phyloP scores from a whole-genome alignment of 441 rosid genomes.

The Arabidopsis lyrata region DNA sequence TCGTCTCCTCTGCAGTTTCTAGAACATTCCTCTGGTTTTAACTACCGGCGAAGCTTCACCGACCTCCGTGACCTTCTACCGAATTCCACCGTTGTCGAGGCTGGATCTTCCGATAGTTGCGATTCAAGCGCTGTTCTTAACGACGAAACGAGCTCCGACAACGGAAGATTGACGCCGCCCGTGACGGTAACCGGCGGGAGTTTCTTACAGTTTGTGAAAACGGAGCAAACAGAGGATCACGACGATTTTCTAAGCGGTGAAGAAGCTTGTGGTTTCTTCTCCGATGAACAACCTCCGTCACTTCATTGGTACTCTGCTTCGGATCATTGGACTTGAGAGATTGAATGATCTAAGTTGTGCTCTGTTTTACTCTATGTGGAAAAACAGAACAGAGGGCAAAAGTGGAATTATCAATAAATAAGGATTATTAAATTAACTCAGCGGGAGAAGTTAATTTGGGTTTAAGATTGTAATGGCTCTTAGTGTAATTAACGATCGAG shows the following conservation, averaged over 20 bases:
- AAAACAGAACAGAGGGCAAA: slow-evolving; percentile 24
- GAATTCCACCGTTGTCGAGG: slow-evolving; percentile 49
- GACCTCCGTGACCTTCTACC: slow-evolving; percentile 52
- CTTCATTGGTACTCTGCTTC: slow-evolving; percentile 76
- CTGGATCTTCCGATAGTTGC: slow-evolving; percentile 73
- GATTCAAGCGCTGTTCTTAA: slow-evolving; percentile 78
- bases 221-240: slow-evolving; percentile 57
- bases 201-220: slow-evolving; percentile 64
- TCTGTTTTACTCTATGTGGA: slow-evolving; percentile 28
- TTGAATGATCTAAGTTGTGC: background rate
- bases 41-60: slow-evolving; percentile 40
- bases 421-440: slow-evolving; percentile 13
- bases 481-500: slow-evolving; percentile 23
- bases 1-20: slow-evolving; percentile 42
- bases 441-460: background rate
- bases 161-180: slow-evolving; percentile 35
- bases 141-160: slow-evolving; percentile 53
- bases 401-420: slow-evolving; percentile 14
- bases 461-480: slow-evolving; percentile 12
- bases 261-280: slow-evolving; percentile 82
- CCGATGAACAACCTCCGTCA: slow-evolving; percentile 80
- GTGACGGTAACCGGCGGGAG: background rate
- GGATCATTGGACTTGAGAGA: slow-evolving; percentile 65
- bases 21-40: slow-evolving; percentile 33
- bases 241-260: slow-evolving; percentile 83